phyloP scores from a whole-genome alignment of 2,329 filamentous ascomycete genomes.

The Microsporum canis region DNA sequence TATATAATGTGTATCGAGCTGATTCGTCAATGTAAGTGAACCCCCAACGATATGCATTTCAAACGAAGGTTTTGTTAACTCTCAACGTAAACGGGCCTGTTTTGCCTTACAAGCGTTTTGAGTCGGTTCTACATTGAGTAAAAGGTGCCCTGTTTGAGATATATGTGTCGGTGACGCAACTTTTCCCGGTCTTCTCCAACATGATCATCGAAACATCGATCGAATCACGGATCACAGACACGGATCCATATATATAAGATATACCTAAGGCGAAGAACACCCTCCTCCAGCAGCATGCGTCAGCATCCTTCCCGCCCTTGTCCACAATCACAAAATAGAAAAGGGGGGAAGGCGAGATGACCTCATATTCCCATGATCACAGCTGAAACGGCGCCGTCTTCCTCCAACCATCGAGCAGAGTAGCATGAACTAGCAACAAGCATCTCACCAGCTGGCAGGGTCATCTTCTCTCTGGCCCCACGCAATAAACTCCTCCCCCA shows the following conservation, averaged over 20 bases:
- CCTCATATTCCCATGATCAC: neutral
- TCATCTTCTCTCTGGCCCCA: neutral
- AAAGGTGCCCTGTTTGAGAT: neutral
- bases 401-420: neutral
- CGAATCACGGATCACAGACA: neutral
- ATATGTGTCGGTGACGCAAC: neutral
- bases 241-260: neutral
- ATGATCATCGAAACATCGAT: neutral
- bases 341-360: neutral
- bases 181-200: neutral
- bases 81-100: neutral
- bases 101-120: neutral
- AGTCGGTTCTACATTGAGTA: neutral
- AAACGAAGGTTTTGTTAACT: neutral
- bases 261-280: neutral
- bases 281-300: neutral
- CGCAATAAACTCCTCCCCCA: neutral
- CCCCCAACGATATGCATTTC: neutral
- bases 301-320: neutral
- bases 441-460: neutral
- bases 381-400: neutral
- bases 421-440: neutral
- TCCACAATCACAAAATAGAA: neutral
- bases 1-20: neutral
- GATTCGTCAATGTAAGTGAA: neutral